Conservation (phyloP, 1,284 basidiomycete species). For the Sanghuangporus sanghuang region DNA sequence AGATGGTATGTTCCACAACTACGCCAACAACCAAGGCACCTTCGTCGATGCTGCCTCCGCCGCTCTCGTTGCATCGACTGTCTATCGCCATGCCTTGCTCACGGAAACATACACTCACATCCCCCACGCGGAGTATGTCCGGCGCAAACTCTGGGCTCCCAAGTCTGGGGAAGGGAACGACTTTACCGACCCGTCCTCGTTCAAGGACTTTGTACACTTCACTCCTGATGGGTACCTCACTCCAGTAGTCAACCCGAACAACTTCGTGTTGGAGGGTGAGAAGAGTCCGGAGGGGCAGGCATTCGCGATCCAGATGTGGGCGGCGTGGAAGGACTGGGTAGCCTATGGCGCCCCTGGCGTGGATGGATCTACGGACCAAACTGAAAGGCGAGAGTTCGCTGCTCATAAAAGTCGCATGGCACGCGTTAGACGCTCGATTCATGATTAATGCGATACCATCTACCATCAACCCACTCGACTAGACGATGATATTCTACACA, state of each 20-base stretch:
- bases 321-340: conserved; percentile 70
- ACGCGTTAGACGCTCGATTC: not conserved
- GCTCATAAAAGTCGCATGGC: not conserved
- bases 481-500: no score
- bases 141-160: conserved; percentile 42
- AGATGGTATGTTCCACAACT: conserved; percentile 66
- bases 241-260: conserved; percentile 68
- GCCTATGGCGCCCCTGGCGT: conserved; percentile 42
- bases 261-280: conserved; percentile 42
- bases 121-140: conserved; percentile 51
- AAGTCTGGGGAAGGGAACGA: conserved; percentile 3
- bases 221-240: conserved; percentile 51
- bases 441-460: not conserved
- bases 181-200: conserved; percentile 20
- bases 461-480: no score
- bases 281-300: conserved; percentile 58
- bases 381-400: not conserved
- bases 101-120: conserved; percentile 44
- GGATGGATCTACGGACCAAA: conserved; percentile 24
- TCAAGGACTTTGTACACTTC: conserved; percentile 39
- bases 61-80: conserved; percentile 71
- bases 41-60: conserved; percentile 77
- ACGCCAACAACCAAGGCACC: conserved; percentile 52
- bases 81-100: conserved; percentile 63
- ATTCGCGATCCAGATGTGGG: conserved; percentile 66